Conservation (phyloP, 345 rosid species). For the Noccaea bulbosa region DNA sequence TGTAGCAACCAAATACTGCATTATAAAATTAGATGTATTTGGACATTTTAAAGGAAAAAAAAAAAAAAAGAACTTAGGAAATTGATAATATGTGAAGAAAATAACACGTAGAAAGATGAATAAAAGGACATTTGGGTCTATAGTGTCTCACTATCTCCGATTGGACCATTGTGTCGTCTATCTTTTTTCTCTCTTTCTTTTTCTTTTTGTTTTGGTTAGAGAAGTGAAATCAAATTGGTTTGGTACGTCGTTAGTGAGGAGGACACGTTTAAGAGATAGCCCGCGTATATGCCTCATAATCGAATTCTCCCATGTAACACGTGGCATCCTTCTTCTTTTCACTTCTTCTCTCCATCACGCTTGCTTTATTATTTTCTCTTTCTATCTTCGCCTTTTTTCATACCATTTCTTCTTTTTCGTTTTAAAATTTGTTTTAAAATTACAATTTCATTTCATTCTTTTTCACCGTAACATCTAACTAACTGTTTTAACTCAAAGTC, state of each 20-base stretch:
- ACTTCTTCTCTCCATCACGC: constrained; percentile 29
- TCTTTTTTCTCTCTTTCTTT: neutral
- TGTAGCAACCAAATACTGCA: constrained; percentile 29
- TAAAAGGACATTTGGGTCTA: constrained; percentile 29
- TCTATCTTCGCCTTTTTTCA: constrained; percentile 25
- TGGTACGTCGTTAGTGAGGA: constrained; percentile 43
- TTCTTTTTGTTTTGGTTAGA: constrained; percentile 13
- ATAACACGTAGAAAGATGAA: constrained; percentile 39
- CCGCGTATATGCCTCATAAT: constrained; percentile 42
- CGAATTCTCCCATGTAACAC: constrained; percentile 31
- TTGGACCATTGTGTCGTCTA: constrained; percentile 44
- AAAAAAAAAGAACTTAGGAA: neutral
- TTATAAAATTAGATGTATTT: constrained; percentile 29
- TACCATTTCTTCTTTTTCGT: constrained; percentile 4
- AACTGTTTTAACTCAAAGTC: neutral
- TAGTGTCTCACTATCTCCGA: constrained; percentile 28
- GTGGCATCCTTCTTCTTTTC: constrained; percentile 28
- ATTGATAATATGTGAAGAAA: constrained; percentile 14
- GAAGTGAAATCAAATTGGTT: constrained; percentile 40
- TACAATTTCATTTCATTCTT: neutral
- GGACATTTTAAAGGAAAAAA: neutral
- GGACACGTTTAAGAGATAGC: constrained; percentile 43
- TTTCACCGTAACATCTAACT: neutral
- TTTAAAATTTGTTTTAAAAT: neutral
- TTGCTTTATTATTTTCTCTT: constrained; percentile 23